Percentiles rank a stretch among this genome's conserved stretches.
Evolutionary conservation across 192 early-diverging fungal genomes (phyloP).

Genomic region (Chytriomyces sp.): DNA sequence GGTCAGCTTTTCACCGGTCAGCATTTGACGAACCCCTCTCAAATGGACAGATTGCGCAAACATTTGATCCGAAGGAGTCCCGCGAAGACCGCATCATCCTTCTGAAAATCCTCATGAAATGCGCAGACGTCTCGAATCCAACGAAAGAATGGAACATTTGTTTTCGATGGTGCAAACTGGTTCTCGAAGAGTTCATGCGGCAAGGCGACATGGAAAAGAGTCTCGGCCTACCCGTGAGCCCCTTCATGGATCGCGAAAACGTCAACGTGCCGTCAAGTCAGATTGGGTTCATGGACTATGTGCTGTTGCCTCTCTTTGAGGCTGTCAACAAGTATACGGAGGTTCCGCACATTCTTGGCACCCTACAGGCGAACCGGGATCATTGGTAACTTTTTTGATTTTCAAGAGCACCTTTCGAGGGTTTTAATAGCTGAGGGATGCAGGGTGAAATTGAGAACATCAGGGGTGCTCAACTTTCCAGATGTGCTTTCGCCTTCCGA

Average conservation of each 20-base stretch:
- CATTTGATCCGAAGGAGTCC: slow-evolving; percentile 44
- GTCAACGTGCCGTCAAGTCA: slow-evolving; percentile 52
- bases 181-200: slow-evolving; percentile 51
- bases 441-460: slow-evolving; percentile 20
- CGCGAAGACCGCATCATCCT: slow-evolving; percentile 51
- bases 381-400: slow-evolving; percentile 37
- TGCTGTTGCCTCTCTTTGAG: slow-evolving; percentile 46
- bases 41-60: slow-evolving; percentile 30
- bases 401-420: background rate
- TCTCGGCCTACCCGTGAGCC: slow-evolving; percentile 44
- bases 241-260: slow-evolving; percentile 57
- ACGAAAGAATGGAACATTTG: slow-evolving; percentile 48
- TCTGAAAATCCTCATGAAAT: slow-evolving; percentile 58
- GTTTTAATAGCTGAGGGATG: background rate
- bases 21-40: too few species aligned
- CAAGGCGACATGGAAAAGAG: slow-evolving; percentile 57
- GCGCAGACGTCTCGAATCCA: slow-evolving; percentile 59
- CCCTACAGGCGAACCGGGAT: slow-evolving; percentile 39
- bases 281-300: slow-evolving; percentile 53
- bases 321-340: slow-evolving; percentile 42
- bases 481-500: slow-evolving; percentile 15
- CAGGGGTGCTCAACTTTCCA: slow-evolving; percentile 6
- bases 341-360: slow-evolving; percentile 33
- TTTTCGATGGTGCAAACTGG: slow-evolving; percentile 42
- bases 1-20: too few species aligned